Base-by-base conservation (phyloP, 2,329 filamentous ascomycete species). In the Coniochaeta sp. region DNA sequence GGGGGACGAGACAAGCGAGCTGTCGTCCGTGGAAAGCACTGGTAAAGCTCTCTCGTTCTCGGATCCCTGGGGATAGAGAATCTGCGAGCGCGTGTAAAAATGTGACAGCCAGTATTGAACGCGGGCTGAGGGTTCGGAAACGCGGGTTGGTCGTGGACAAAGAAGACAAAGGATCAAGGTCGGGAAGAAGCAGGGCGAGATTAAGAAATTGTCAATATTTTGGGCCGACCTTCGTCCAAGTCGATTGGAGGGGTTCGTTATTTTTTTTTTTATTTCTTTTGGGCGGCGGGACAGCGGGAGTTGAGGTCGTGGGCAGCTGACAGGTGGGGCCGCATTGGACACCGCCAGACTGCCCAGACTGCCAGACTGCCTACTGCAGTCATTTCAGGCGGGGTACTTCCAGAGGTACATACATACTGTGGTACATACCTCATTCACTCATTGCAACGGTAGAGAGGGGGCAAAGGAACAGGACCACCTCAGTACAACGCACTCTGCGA, bases 171-270 rank as follows among this genome's bases (percentile, higher is more conserved):
- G 38, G n/a, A 57, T 30, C 17, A 40, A 38, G 34, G n/a, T n/a
- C n/a, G n/a, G n/a, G n/a, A n/a, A n/a, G 55, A 19, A 17, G 55
- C 17, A 34, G 7, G 24, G 36, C 47, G 55, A 57, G 24, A 57
- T 40, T 40, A 42, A 42, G 38, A 52, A 52, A 52, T 57, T 57
- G 55, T 57, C 55, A 57, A 57, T 57, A 57, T 57, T 57, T 55
- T 55, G 54, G 30, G 54, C 34, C 14, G 54, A 55, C 24, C 19
- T 55, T n/a, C 50, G 17, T 30, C 50, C 26, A n/a, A n/a, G n/a
- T n/a, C n/a, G n/a, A n/a, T n/a, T 55, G 26, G 50, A 55, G 50
- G 50, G 50, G 26, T 55, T 28, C 16, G 30, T 34, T 17, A n/a
- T 55, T 55, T 32, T 55, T 22, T 55, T 36, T 36, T 36, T n/a